These are phyloP conservation scores for Tephrocybe sp. DNA, from an alignment of 768 basidiomycete genomes.

Conservation along the genomic window DNA sequence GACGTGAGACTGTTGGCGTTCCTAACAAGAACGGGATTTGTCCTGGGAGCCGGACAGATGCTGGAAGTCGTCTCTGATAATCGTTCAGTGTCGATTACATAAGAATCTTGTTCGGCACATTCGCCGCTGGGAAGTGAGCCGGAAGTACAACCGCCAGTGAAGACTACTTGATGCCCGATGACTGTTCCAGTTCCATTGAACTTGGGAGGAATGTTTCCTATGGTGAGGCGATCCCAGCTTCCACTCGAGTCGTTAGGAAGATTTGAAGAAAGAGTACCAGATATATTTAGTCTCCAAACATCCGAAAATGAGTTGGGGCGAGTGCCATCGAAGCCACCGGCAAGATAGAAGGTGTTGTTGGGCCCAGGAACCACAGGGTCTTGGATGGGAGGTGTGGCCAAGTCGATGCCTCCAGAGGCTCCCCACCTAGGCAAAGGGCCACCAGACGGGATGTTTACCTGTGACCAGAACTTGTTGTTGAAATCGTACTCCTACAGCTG, in stretches of 20 bases:
- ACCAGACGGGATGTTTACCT: constrained; percentile 49
- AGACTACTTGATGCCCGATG: constrained; percentile 49
- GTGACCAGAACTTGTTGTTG: constrained; percentile 73
- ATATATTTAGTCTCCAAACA: constrained; percentile 68
- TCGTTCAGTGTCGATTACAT: constrained; percentile 49
- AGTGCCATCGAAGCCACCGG: constrained; percentile 63
- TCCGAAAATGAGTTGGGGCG: constrained; percentile 53
- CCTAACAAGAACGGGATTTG: constrained; percentile 56
- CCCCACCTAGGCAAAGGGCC: constrained; percentile 68
- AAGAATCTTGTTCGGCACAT: constrained; percentile 63
- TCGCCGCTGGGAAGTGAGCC: constrained; percentile 34
- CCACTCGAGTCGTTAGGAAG: constrained; percentile 47
- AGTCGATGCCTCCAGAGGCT: constrained; percentile 74
- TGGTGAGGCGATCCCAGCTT: constrained; percentile 56
- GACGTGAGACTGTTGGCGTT: constrained; percentile 59
- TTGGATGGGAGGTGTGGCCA: constrained; percentile 40
- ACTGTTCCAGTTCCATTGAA: constrained; percentile 61
- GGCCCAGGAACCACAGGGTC: constrained; percentile 49
- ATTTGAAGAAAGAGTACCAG: constrained; percentile 74
- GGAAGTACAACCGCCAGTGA: constrained; percentile 62
- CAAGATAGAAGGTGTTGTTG: constrained; percentile 73
- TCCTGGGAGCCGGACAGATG: constrained; percentile 66
- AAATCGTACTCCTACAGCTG: constrained; percentile 70
- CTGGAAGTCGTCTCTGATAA: constrained; percentile 37
- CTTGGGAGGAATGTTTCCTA: constrained; percentile 38